Conservation (phyloP, 352 stramenopile genomes). For the Globisporangium splendens region DNA sequence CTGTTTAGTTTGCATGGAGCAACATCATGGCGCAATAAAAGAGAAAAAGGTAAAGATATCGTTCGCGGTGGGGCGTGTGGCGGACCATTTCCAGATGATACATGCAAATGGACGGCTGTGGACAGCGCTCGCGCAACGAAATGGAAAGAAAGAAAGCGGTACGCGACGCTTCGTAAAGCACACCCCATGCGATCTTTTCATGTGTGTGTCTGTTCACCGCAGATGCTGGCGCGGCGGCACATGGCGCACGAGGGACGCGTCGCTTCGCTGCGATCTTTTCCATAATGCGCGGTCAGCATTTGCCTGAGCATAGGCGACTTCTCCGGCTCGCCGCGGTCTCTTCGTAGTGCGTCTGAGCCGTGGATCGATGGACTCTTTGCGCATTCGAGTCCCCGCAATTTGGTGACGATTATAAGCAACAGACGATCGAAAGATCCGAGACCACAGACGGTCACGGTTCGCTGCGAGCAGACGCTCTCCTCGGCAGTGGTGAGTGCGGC, state of each 20-base stretch:
- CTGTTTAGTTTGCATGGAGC: no score
- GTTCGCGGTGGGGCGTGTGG: no score
- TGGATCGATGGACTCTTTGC: neutral
- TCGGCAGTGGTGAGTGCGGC: neutral
- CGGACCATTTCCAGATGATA: neutral
- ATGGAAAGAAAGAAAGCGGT: neutral
- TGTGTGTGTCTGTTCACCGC: neutral
- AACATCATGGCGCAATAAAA: no score
- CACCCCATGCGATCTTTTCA: neutral
- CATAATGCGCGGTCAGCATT: neutral
- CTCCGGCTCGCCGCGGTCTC: neutral
- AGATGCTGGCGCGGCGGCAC: neutral
- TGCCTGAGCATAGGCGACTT: neutral
- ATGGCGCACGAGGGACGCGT: neutral
- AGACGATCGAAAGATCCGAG: neutral
- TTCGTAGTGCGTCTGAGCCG: conserved; percentile 1
- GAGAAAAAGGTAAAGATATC: no score
- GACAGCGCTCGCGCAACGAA: neutral
- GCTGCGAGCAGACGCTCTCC: neutral
- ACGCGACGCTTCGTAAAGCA: no score
- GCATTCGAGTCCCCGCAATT: no score
- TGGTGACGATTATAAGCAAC: no score
- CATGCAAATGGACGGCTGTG: neutral
- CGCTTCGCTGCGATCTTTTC: conserved; percentile 4
- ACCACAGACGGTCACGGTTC: neutral